Base-by-base conservation (phyloP, 495 filamentous ascomycete species). In the Oleoguttula mirabilis region DNA sequence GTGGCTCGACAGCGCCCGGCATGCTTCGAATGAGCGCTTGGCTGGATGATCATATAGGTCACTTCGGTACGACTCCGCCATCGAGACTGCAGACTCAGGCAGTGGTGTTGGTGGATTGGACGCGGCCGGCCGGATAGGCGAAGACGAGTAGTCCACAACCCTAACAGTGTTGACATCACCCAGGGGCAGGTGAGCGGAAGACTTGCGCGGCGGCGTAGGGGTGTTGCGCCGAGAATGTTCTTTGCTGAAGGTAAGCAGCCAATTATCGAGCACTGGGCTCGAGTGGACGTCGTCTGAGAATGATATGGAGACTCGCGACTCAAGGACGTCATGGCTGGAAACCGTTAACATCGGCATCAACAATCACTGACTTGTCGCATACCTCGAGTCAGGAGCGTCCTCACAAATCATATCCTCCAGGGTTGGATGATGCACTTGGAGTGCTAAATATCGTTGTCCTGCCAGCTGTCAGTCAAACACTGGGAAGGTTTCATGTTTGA, bases 21-120 rank as follows among this genome's bases (percentile, higher is more conserved):
- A 12, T 16, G 45, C 15, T 8, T 53, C 45, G 36, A 44, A 40
- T 2, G 45, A 36, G 15, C 31, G 25, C 12, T 41, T 48, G 28
- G 45, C 45, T 2, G 45, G 35, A 23, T 40, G 41, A 1, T 45
- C 42, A 10, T 7, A 17, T 4, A 44, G 21, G 12, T 44, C 40
- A 14, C 21, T 41, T 3, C 10, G 12, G 23, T 45, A 48, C 23
- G 44, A 48, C 16, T 44, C 40, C 2, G 50, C 36, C 36, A 44
- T 45, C 1, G 50, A 53, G 17, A 41, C 30, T 14, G 50, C 45
- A 28, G 50, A 48, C 2, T 39, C 36, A 25, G 39, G 50, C 31
- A 37, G 35, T 28, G 50, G 50, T 21, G 45, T 53, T 6, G 50
- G 50, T 16, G 44, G 50, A 25, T 28, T 46, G 10, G 50, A 48